Conservation (phyloP, 306 rosid species). For the Hylodesmum podocarpum region DNA sequence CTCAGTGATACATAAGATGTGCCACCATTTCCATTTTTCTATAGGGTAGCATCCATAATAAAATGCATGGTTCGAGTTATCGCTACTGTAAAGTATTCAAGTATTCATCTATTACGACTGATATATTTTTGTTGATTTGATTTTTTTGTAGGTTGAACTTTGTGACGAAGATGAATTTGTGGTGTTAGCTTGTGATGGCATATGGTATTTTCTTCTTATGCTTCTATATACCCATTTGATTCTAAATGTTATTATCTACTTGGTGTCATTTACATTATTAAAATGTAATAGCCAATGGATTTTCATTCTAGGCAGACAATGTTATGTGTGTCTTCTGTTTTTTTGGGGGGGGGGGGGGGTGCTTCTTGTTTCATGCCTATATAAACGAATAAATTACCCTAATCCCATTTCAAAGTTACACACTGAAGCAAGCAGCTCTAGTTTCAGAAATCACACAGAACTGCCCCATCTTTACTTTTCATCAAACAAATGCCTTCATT, state of each 20-base stretch:
- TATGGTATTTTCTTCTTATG: slow-evolving; percentile 69
- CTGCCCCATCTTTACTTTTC: background rate
- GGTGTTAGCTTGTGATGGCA: slow-evolving; percentile 76
- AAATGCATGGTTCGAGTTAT: slow-evolving; percentile 6
- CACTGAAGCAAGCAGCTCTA: background rate
- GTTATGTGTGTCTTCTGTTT: background rate
- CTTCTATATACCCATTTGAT: slow-evolving; percentile 5
- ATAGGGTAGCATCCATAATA: slow-evolving; percentile 5
- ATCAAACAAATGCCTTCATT: background rate
- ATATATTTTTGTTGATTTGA: slow-evolving; percentile 6
- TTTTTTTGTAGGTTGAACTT: slow-evolving; percentile 68
- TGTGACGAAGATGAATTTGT: slow-evolving; percentile 86
- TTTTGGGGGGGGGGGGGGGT: background rate
- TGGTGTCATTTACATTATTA: background rate
- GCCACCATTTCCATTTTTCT: slow-evolving; percentile 11
- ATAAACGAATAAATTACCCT: background rate
- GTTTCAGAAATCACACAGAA: background rate
- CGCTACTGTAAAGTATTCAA: background rate
- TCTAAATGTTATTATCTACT: background rate
- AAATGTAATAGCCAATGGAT: background rate
- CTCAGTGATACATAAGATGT: background rate
- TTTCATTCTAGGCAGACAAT: slow-evolving; percentile 10
- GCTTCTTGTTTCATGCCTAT: slow-evolving; percentile 9
- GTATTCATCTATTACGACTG: slow-evolving; percentile 18
- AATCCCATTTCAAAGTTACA: background rate